Evolutionary conservation across 1,284 basidiomycete species (phyloP).

Genomic region (Malassezia globosa): DNA sequence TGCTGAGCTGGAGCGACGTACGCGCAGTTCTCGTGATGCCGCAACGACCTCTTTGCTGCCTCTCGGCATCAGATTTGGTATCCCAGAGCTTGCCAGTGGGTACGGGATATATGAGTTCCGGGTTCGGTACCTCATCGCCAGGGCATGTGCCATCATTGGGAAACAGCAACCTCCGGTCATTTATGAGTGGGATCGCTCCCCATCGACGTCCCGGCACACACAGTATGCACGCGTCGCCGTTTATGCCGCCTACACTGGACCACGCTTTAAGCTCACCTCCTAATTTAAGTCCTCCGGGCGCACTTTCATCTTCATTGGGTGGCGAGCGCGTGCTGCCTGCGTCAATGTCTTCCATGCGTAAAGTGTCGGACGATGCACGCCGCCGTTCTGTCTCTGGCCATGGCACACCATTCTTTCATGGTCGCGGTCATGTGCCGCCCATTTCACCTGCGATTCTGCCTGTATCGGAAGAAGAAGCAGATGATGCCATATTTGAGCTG

Average conservation of each 20-base stretch:
- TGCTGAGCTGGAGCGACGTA: constrained; percentile 38
- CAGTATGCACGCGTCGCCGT: constrained; percentile 12
- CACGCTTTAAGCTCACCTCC: constrained; percentile 1
- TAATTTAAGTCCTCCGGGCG: constrained; percentile 2
- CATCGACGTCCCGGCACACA: not conserved
- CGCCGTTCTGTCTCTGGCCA: constrained; percentile 18
- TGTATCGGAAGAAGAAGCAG: constrained; percentile 28
- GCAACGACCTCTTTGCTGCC: constrained; percentile 5
- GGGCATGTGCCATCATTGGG: not conserved
- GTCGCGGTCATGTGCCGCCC: constrained; percentile 19
- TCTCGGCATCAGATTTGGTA: not conserved
- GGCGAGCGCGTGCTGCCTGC: constrained; percentile 11
- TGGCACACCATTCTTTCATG: constrained; percentile 20
- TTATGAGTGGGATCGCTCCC: not conserved
- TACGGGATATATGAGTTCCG: too few species aligned
- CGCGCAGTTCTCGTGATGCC: constrained; percentile 20
- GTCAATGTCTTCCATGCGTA: not conserved
- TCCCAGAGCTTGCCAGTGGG: constrained; percentile 9
- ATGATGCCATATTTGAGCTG: constrained; percentile 44
- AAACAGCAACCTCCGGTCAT: not conserved
- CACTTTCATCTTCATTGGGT: constrained; percentile 3
- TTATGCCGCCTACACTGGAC: constrained; percentile 1
- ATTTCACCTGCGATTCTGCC: constrained; percentile 30
- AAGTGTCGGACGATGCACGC: constrained; percentile 1
- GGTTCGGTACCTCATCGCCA: not conserved